phyloP scores from a whole-genome alignment of 768 basidiomycete species.

The Tremella fuciformis region DNA sequence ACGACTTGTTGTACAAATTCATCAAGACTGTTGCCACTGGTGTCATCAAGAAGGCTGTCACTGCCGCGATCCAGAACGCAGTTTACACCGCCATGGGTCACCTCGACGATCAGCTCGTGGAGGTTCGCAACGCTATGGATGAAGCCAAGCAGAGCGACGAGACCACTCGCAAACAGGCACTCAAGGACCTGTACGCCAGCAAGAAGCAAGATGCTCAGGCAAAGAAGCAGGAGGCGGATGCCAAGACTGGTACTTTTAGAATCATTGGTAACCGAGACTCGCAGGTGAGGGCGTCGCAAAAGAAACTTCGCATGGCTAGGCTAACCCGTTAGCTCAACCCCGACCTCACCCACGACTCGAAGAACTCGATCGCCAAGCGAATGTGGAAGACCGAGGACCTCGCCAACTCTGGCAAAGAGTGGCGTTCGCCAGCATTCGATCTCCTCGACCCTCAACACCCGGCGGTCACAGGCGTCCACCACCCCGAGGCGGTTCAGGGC shows the following conservation, averaged over 20 bases:
- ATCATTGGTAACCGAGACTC: constrained; percentile 68
- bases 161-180: constrained; percentile 38
- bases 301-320: constrained; percentile 20
- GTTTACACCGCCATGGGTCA: constrained; percentile 80
- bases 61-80: constrained; percentile 63
- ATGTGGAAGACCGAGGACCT: constrained; percentile 56
- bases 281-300: constrained; percentile 46
- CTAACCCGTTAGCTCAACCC: constrained; percentile 56
- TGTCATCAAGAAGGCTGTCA: constrained; percentile 64
- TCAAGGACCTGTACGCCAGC: constrained; percentile 46
- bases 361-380: constrained; percentile 67
- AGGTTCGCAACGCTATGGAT: constrained; percentile 61
- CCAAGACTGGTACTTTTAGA: constrained; percentile 64
- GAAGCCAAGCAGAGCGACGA: constrained; percentile 58
- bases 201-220: constrained; percentile 56
- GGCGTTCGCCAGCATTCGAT: constrained; percentile 57
- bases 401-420: constrained; percentile 56
- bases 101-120: constrained; percentile 80
- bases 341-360: constrained; percentile 62
- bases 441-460: constrained; percentile 48
- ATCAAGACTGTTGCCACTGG: constrained; percentile 73
- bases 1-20: constrained; percentile 74
- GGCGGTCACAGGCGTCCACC: constrained; percentile 43
- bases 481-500: constrained; percentile 35
- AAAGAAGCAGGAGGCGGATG: constrained; percentile 53